These are phyloP conservation scores for Colletotrichum ledebouriae DNA, from an alignment of 2,329 filamentous ascomycete species.

Conservation along the genomic window DNA sequence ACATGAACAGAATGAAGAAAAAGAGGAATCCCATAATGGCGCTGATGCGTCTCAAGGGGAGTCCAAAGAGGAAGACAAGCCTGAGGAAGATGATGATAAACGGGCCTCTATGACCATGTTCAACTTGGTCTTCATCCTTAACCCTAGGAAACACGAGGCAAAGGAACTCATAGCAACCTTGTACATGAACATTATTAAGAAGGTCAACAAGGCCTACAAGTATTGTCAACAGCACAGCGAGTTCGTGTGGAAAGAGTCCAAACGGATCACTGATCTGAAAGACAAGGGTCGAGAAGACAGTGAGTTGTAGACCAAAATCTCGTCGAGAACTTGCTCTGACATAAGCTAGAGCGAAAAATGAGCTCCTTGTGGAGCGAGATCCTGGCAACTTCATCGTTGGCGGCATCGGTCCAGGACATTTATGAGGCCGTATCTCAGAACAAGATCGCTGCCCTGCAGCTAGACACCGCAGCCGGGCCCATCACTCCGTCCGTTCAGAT, in stretches of 20 bases:
- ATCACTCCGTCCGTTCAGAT: slow-evolving; percentile 75
- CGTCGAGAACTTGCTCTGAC: slow-evolving; percentile 35
- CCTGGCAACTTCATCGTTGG: slow-evolving; percentile 80
- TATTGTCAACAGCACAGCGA: slow-evolving; percentile 91
- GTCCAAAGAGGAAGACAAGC: slow-evolving; percentile 50
- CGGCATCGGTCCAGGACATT: slow-evolving; percentile 84
- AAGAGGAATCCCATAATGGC: slow-evolving; percentile 48
- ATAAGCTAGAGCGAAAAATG: slow-evolving; percentile 67
- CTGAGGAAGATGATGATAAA: slow-evolving; percentile 71
- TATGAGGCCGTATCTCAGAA: slow-evolving; percentile 86
- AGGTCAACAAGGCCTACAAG: slow-evolving; percentile 91
- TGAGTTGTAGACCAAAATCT: slow-evolving; percentile 50
- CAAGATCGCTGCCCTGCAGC: slow-evolving; percentile 85
- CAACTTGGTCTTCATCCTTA: slow-evolving; percentile 93
- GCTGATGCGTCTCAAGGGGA: slow-evolving; percentile 45
- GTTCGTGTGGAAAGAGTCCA: slow-evolving; percentile 93
- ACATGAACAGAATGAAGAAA: slow-evolving; percentile 44
- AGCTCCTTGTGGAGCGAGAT: slow-evolving; percentile 78
- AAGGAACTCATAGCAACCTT: slow-evolving; percentile 80
- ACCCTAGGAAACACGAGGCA: slow-evolving; percentile 82
- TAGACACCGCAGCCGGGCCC: slow-evolving; percentile 73
- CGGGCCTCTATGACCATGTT: slow-evolving; percentile 92
- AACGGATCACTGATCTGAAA: slow-evolving; percentile 83
- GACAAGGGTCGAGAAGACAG: slow-evolving; percentile 82
- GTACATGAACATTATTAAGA: slow-evolving; percentile 90